Percentiles rank a stretch among this genome's conserved stretches.
These are phyloP conservation scores for Tetrastigma voinierianum DNA, from an alignment of 164 flowering plant species.

Conservation along the genomic window DNA sequence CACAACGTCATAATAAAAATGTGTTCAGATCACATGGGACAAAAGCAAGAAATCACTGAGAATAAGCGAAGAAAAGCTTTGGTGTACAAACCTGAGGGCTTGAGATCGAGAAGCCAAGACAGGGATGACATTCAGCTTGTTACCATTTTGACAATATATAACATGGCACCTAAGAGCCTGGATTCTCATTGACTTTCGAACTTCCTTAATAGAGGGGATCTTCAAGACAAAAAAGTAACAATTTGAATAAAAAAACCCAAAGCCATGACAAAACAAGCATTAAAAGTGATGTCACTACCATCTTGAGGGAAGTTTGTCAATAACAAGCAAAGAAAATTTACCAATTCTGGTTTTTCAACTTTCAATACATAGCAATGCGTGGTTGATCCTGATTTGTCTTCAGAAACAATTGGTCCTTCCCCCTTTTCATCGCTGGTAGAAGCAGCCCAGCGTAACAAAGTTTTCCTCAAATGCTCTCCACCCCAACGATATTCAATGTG, in stretches of 20 bases:
- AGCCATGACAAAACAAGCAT: neutral
- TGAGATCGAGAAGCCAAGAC: conserved; percentile 85
- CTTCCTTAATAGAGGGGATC: conserved; percentile 74
- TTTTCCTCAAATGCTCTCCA: conserved; percentile 75
- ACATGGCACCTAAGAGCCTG: conserved; percentile 87
- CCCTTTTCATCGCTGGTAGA: conserved; percentile 48
- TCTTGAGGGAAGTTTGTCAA: neutral
- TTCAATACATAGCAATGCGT: conserved; percentile 59
- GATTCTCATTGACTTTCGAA: conserved; percentile 71
- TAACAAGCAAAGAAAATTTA: conserved; percentile 20
- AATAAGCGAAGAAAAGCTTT: too few species aligned
- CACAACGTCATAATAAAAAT: too few species aligned
- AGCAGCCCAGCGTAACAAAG: conserved; percentile 75
- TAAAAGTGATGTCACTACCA: neutral
- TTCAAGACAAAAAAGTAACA: conserved; percentile 17
- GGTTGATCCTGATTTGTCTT: conserved; percentile 51
- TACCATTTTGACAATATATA: conserved; percentile 59
- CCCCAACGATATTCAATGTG: conserved; percentile 94
- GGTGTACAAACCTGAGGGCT: conserved; percentile 64
- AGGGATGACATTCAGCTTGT: conserved; percentile 73
- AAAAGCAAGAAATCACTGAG: too few species aligned
- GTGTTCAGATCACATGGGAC: too few species aligned
- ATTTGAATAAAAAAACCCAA: neutral
- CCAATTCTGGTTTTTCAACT: conserved; percentile 49
- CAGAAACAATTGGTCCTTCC: conserved; percentile 39